Evolutionary conservation across 352 stramenopile species (phyloP), one percentile per base, ranked within the genome.

Genomic region (Globisporangium spinosum): DNA sequence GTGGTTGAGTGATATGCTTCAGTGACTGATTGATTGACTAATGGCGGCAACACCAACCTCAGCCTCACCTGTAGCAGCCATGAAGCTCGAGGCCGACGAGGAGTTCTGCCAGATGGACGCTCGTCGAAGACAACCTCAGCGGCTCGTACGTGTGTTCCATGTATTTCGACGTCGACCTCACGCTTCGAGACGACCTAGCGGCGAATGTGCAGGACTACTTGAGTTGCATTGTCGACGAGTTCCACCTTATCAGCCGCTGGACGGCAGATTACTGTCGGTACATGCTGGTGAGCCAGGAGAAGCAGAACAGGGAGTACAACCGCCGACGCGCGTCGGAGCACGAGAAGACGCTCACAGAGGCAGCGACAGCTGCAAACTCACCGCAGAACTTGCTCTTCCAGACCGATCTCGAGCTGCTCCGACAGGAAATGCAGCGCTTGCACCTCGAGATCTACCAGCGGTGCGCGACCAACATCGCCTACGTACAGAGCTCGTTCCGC

Each of bases 231-330:
- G 75, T 80, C 17, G 73, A 87, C 47, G 80, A 89, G 40, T 72
- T 86, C 5, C 75, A 87, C 29, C 69, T 81, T 17, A 73, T 89
- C 54, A 81, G 78, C 40, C 68, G 62, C 25, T 89, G 78, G 78
- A 75, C 73, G 22, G 61, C 63, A 0, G 51, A 58, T 6, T 79
- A 56, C 68, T 68, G 70, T 34, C 56, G 45, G 17, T 60, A 58
- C 32, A 57, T 73, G 38, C 23, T 65, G 3, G 65, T 62, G 10
- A 54, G 69, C 13, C 49, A 66, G 43, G 27, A 68, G 15, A 35
- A 57, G 25, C 51, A 70, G 3, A 38, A 60, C 29, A 56, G 25
- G 3, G 40, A 58, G 4, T 9, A 45, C 6, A 25, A 7, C 13
- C 12, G 23, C 27, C 27, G 54, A 9, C 15, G 25, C 7, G 22